These are phyloP conservation scores for Aspergillus piperis DNA, from an alignment of 2,329 filamentous ascomycete genomes.

Conservation along the genomic window DNA sequence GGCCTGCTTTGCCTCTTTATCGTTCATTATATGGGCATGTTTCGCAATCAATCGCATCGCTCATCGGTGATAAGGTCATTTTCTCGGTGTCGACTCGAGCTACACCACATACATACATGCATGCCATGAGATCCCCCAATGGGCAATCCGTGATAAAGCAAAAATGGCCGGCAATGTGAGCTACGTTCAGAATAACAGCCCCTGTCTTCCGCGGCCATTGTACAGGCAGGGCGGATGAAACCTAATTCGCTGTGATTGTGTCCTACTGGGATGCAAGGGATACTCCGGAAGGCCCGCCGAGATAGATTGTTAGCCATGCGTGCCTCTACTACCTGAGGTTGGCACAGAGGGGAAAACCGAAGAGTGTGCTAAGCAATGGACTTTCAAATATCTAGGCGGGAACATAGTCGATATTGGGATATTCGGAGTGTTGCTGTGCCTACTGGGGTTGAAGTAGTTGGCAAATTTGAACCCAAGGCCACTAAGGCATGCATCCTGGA, in stretches of 20 bases:
- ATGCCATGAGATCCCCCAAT: neutral
- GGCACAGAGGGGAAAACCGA: neutral
- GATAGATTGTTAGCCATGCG: constrained; percentile 4
- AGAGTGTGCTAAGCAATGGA: neutral
- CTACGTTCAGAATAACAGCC: neutral
- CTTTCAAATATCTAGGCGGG: neutral
- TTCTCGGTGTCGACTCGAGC: neutral
- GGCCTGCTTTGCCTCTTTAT: neutral
- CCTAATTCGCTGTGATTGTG: constrained; percentile 16
- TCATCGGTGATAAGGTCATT: neutral
- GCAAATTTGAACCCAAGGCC: neutral
- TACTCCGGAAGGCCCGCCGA: neutral
- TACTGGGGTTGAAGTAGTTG: no score
- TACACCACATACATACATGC: constrained; percentile 3
- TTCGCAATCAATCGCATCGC: neutral
- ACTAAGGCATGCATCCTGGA: constrained; percentile 4
- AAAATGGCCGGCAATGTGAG: neutral
- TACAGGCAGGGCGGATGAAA: constrained; percentile 17
- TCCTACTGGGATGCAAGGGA: constrained; percentile 16
- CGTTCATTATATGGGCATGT: neutral
- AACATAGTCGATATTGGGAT: constrained; percentile 1
- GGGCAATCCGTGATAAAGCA: neutral
- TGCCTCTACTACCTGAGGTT: neutral
- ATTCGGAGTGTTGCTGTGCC: neutral
- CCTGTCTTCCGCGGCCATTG: constrained; percentile 8